These are phyloP conservation scores for Plasmodium adleri DNA, from an alignment of 169 alveolate genomes.

Conservation along the genomic window DNA sequence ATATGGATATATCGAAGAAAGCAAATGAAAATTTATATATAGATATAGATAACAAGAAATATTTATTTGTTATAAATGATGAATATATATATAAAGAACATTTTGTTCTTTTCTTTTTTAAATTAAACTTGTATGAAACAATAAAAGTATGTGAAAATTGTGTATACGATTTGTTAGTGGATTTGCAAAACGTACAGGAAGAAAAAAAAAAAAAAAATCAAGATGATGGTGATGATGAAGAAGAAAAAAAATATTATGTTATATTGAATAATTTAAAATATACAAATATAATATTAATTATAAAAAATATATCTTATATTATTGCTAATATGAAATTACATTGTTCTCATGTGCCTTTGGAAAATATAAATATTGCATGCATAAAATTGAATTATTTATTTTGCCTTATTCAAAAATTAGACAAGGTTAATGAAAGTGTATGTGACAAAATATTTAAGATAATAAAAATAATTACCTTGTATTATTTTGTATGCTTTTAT, in stretches of 20 bases:
- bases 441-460: constrained; percentile 24
- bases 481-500: constrained; percentile 28
- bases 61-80: constrained; percentile 13
- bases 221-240: too few relatives aligned
- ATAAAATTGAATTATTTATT: constrained; percentile 28
- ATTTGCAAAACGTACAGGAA: not conserved
- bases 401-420: constrained; percentile 14
- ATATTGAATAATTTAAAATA: constrained; percentile 5
- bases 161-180: constrained; percentile 7
- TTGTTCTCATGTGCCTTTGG: too few relatives aligned
- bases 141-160: not conserved
- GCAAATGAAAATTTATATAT: not conserved
- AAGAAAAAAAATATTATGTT: not conserved
- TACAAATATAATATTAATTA: constrained; percentile 28
- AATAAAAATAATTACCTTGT: constrained; percentile 31
- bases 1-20: too few relatives aligned
- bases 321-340: constrained; percentile 32
- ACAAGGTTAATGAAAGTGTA: not conserved
- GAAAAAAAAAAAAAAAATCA: not conserved
- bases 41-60: constrained; percentile 1
- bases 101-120: constrained; percentile 42
- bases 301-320: constrained; percentile 49
- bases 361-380: not conserved
- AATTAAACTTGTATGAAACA: constrained; percentile 23
- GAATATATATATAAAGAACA: constrained; percentile 51